These are phyloP conservation scores for Nothophytophthora sp. DNA, from an alignment of 352 stramenopile genomes.

Conservation along the genomic window DNA sequence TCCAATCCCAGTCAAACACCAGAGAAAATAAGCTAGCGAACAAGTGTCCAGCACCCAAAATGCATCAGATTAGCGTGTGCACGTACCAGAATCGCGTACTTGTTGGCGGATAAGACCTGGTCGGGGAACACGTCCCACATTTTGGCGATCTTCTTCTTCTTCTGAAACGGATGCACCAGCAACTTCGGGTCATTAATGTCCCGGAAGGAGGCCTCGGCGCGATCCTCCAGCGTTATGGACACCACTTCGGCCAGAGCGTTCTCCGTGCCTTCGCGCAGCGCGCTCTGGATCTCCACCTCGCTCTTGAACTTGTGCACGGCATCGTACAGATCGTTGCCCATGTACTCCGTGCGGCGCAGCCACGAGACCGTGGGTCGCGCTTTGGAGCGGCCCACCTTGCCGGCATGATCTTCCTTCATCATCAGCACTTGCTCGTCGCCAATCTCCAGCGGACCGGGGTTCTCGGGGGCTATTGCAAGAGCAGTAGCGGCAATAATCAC, in stretches of 20 bases:
- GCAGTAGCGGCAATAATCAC: background rate
- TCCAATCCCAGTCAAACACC: background rate
- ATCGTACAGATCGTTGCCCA: constrained; percentile 86
- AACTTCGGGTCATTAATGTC: constrained; percentile 67
- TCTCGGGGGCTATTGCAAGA: constrained; percentile 37
- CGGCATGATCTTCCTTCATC: constrained; percentile 69
- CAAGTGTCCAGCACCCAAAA: background rate
- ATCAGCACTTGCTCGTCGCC: constrained; percentile 77
- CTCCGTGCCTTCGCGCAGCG: constrained; percentile 79
- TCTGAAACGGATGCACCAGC: constrained; percentile 81
- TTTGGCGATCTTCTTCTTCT: constrained; percentile 82
- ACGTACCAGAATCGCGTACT: constrained; percentile 81
- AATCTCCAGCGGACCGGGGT: constrained; percentile 57
- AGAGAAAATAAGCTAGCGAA: background rate
- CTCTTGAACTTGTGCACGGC: constrained; percentile 89
- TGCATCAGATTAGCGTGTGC: background rate
- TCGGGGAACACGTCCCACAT: constrained; percentile 85
- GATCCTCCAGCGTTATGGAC: constrained; percentile 67
- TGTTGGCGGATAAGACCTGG: constrained; percentile 75
- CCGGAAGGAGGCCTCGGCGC: constrained; percentile 79
- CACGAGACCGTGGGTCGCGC: constrained; percentile 74
- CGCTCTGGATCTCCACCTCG: constrained; percentile 83
- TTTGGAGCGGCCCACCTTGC: constrained; percentile 59
- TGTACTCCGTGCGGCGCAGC: constrained; percentile 84
- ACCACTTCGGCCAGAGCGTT: constrained; percentile 78